A percentile compares a stretch with the other conserved stretches of the same genome.
Conservation (phyloP, 23 red algal genomes). For the Gracilariopsis chorda region DNA sequence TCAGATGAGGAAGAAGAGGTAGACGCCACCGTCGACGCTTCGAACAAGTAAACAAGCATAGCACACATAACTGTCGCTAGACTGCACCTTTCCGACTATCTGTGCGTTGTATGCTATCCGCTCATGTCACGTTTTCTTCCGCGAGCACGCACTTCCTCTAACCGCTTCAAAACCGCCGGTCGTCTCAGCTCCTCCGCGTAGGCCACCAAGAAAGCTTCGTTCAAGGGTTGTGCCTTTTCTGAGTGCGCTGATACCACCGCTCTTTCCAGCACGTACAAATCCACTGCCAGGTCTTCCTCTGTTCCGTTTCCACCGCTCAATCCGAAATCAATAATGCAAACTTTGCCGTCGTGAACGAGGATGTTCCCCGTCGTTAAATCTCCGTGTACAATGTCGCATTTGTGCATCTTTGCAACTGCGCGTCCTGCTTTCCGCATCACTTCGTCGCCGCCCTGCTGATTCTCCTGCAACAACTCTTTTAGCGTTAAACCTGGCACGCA, state of each 20-base stretch:
- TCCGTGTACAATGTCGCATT: slow-evolving; percentile 64
- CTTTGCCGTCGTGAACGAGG: neutral
- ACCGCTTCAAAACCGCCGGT: slow-evolving; percentile 36
- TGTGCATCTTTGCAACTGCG: slow-evolving; percentile 57
- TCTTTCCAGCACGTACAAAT: slow-evolving; percentile 80
- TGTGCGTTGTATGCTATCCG: slow-evolving; percentile 19
- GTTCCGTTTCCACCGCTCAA: slow-evolving; percentile 45
- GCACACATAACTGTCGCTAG: slow-evolving; percentile 7
- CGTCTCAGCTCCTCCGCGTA: slow-evolving; percentile 2
- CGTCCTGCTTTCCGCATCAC: slow-evolving; percentile 24
- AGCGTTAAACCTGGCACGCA: slow-evolving; percentile 17
- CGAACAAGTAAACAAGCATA: slow-evolving; percentile 25
- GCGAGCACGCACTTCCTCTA: slow-evolving; percentile 65
- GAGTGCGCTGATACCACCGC: slow-evolving; percentile 58
- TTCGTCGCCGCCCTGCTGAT: neutral
- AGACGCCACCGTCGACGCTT: neutral
- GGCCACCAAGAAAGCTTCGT: slow-evolving; percentile 30
- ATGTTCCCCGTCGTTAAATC: slow-evolving; percentile 80
- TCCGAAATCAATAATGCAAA: slow-evolving; percentile 81
- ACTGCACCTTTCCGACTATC: neutral
- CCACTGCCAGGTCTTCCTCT: slow-evolving; percentile 86
- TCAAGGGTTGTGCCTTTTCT: slow-evolving; percentile 30
- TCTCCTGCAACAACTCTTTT: neutral
- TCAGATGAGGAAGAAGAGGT: slow-evolving; percentile 50
- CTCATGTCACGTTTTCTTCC: slow-evolving; percentile 72